Percentiles rank a stretch among this genome's conserved stretches.
Evolutionary conservation across 2,329 filamentous ascomycete genomes (phyloP).

Genomic region (Volutella citrinella): DNA sequence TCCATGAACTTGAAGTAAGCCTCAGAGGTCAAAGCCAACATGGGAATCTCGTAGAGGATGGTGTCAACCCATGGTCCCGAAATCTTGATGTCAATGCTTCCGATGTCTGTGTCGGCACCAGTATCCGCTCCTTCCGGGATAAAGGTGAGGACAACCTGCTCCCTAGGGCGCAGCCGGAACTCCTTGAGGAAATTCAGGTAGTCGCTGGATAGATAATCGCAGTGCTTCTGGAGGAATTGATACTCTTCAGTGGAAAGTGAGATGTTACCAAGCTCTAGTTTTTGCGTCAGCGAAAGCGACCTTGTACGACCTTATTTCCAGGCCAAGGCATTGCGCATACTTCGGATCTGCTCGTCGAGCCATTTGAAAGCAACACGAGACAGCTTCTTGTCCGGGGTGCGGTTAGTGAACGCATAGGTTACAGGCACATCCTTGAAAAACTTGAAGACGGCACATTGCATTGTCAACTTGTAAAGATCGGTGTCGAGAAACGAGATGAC

Average conservation of each 20-base stretch:
- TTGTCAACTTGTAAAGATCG: constrained; percentile 92
- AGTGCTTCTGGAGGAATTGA: constrained; percentile 72
- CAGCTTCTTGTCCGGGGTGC: constrained; percentile 89
- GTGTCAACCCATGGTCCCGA: constrained; percentile 89
- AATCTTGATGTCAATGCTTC: constrained; percentile 74
- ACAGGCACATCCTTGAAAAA: constrained; percentile 83
- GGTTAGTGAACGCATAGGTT: constrained; percentile 92
- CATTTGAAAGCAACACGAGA: constrained; percentile 80
- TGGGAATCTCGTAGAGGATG: constrained; percentile 95
- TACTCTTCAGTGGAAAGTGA: constrained; percentile 76
- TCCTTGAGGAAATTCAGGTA: constrained; percentile 81
- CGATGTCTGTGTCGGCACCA: constrained; percentile 62
- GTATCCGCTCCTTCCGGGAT: constrained; percentile 52
- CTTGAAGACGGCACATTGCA: constrained; percentile 95
- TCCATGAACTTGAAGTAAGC: constrained; percentile 98
- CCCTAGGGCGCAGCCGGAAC: constrained; percentile 76
- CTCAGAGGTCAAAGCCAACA: constrained; percentile 88
- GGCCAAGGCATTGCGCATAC: no score
- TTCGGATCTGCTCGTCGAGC: constrained; percentile 79
- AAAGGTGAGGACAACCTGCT: constrained; percentile 76
- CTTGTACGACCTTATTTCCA: no score
- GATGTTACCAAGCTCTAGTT: constrained; percentile 75
- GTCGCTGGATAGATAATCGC: constrained; percentile 71
- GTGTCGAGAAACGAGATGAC: constrained; percentile 82
- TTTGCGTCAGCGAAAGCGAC: constrained; percentile 26